These are phyloP conservation scores for Yamadazyma atmosphaerica DNA, from an alignment of 1,139 yeast species.

Conservation along the genomic window DNA sequence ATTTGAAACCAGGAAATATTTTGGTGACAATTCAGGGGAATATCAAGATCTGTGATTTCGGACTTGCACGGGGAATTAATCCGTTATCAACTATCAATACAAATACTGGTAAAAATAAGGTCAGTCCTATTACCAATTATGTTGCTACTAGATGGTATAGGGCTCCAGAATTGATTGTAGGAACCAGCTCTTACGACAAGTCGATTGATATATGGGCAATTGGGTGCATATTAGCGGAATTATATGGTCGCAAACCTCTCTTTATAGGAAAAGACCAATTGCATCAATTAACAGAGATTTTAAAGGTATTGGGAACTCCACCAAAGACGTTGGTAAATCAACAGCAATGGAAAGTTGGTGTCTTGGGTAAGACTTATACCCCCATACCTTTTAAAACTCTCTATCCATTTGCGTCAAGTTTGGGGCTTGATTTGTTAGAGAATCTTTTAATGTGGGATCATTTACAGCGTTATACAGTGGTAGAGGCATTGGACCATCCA, in stretches of 20 bases:
- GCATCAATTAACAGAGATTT: slow-evolving; percentile 64
- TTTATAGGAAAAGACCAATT: slow-evolving; percentile 68
- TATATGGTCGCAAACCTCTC: slow-evolving; percentile 71
- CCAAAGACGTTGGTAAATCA: slow-evolving; percentile 33
- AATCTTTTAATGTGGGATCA: slow-evolving; percentile 65
- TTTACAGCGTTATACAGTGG: slow-evolving; percentile 44
- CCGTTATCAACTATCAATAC: slow-evolving; percentile 21
- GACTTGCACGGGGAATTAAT: slow-evolving; percentile 76
- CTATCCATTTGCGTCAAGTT: slow-evolving; percentile 58
- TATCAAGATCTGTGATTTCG: slow-evolving; percentile 84
- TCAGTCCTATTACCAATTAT: slow-evolving; percentile 66
- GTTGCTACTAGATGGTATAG: slow-evolving; percentile 97
- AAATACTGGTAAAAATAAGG: slow-evolving; percentile 23
- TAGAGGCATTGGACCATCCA: slow-evolving; percentile 52
- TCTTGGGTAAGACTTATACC: slow-evolving; percentile 21
- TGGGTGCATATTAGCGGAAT: slow-evolving; percentile 77
- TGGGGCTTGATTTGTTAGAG: slow-evolving; percentile 50
- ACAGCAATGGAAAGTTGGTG: slow-evolving; percentile 28
- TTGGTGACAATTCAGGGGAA: slow-evolving; percentile 70
- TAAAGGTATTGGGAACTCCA: slow-evolving; percentile 65
- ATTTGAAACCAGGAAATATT: slow-evolving; percentile 82
- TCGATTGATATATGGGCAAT: slow-evolving; percentile 80
- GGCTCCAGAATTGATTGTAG: slow-evolving; percentile 85
- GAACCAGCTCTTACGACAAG: slow-evolving; percentile 53
- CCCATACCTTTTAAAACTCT: slow-evolving; percentile 48